Evolutionary conservation across 345 rosid genomes (phyloP), one percentile per base, ranked within the genome.

Genomic region (Sisymbrium irio): DNA sequence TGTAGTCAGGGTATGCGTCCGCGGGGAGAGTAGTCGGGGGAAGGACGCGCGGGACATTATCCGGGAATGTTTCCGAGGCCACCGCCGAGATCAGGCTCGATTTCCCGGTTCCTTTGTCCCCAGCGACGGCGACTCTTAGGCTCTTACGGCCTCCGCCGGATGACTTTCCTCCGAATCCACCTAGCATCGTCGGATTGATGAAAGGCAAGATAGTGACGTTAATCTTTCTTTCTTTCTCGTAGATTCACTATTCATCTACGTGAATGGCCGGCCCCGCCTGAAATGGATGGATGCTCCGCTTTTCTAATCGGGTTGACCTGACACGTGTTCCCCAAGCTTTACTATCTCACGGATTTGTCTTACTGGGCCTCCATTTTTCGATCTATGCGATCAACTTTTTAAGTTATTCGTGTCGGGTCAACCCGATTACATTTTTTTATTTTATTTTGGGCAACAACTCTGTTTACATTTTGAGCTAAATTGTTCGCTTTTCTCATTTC

Each of bases 51-150:
- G 87, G 85, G 45, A 87, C 87, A 61, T 78, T 82, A 44, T 89
- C 92, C 0, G 93, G 89, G 73, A 83, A 85, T 14, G 88, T 78
- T 18, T 85, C 97, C 64, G 84, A 79, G 17, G 93, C 93, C 13
- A 76, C 87, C 39, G 90, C 93, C 4, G 86, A 75, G 27, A 91
- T 91, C 61, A 91, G 75, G 83, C 93, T 89, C 5, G 93, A 86
- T 83, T 91, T 91, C 0, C 93, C 97, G 14, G 97, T 85, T 54
- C 81, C 84, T 22, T 85, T 85, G 76, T 91, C 97, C 14, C 97
- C 97, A 56, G 84, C 81, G 65, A 89, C 93, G 25, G 87, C 86
- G 49, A 89, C 85, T 77, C 93, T 72, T 18, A 91, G 85, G 75
- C 81, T 77, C 56, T 76, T 80, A 62, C 88, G 85, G 62, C 69